Percentiles rank a stretch among this genome's conserved stretches.
phyloP scores from a whole-genome alignment of 257 asterid genomes.

The Solanum chaucha region DNA sequence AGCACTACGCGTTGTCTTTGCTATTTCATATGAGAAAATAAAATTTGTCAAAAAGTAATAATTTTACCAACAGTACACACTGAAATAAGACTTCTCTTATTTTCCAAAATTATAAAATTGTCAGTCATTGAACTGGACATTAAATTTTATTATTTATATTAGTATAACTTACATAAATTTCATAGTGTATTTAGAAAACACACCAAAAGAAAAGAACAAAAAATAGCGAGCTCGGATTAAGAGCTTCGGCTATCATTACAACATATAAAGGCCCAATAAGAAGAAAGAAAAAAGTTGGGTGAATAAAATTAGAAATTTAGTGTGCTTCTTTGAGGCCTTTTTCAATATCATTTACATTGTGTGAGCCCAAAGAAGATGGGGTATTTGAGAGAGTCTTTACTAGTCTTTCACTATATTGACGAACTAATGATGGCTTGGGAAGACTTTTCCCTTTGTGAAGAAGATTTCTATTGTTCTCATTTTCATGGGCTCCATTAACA shows the following conservation, averaged over 20 bases:
- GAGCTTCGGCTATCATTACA: neutral
- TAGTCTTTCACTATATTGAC: slow-evolving; percentile 26
- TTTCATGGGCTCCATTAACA: slow-evolving; percentile 5
- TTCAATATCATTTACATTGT: neutral
- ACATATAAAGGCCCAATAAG: neutral
- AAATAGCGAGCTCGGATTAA: neutral
- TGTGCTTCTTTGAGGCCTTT: neutral
- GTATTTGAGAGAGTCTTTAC: slow-evolving; percentile 23
- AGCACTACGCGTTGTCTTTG: neutral
- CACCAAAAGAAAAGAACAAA: neutral
- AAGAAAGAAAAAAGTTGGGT: neutral
- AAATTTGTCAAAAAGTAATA: neutral
- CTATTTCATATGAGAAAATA: neutral
- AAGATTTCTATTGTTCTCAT: slow-evolving; percentile 6
- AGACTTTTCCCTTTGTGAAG: slow-evolving; percentile 29
- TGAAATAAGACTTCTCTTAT: neutral
- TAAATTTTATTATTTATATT: neutral
- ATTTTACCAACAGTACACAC: neutral
- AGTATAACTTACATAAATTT: neutral
- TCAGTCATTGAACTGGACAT: neutral
- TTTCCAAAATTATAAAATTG: neutral
- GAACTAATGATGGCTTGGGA: slow-evolving; percentile 22
- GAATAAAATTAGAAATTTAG: neutral
- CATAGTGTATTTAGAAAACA: too few species aligned
- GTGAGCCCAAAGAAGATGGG: slow-evolving; percentile 14